Base-by-base conservation (phyloP, 192 early-diverging fungal species). In the Cetraspora pellucida region DNA sequence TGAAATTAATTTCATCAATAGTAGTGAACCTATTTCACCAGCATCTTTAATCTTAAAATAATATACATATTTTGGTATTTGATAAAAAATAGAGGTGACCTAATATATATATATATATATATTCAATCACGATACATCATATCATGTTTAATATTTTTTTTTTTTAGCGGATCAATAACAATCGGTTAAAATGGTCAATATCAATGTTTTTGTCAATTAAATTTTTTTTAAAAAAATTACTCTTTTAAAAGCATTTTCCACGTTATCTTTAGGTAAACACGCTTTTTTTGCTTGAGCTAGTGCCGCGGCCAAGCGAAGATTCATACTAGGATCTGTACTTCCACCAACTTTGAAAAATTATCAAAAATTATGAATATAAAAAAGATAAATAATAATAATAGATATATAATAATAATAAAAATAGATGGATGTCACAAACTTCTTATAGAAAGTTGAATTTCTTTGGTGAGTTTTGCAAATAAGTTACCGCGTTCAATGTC, bases 221-320 rank as follows among this genome's bases (percentile, higher is more conserved):
- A 0, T 3, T 6, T 64, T n/a, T 4, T 64, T 19, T 37, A 19
- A 43, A 0, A 60, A 30, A 31, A 57, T 45, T 46, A 85, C 90
- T 78, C 87, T 89, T 71, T 89, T 92, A 17, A 95, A 80, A 13
- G 94, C 90, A 44, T 79, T 84, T 66, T 94, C 91, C 31, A 94
- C 78, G 71, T 81, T 94, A 65, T 88, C 87, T 73, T 91, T 94
- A 8, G 94, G 90, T 88, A 95, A 84, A 69, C 89, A 89, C 10
- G 78, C 78, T 45, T 80, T 76, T 47, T 82, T 83, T 11, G 91
- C 91, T 49, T 85, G 80, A 52, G 84, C 82, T 7, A 95, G 71
- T 16, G 89, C 83, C 7, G 90, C 78, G 1, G 82, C 78, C 11
- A 94, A 80, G n/a, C 86, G 82, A 3, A 82, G 77, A 81, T 94